Base-by-base conservation (phyloP, 305 asterid species). In the Coffea humblotiana region DNA sequence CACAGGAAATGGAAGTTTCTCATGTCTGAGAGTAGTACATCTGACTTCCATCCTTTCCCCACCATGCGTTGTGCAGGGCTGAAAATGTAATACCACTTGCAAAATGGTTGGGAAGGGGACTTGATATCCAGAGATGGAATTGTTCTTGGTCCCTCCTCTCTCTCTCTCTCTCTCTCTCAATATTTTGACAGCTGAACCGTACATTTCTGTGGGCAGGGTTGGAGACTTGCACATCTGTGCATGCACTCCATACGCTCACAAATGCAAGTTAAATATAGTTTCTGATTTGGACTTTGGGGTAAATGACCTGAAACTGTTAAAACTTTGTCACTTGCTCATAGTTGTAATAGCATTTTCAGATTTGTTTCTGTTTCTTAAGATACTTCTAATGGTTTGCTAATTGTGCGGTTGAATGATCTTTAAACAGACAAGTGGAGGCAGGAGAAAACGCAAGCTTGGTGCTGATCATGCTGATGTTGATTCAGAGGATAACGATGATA, bases 371-470 rank as follows among this genome's bases (percentile, higher is more conserved):
- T 52, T 29, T 52, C 16, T 1, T 25, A 6, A 72, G 43, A 49
- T 72, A 19, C 1, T 49, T 63, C 25, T 13, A 56, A 43, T 18
- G 51, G 72, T 45, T 74, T 35, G 45, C 66, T 80, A 35, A 80
- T 18, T 25, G 77, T 49, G 48, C 7, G 35, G 66, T 64, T 58
- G 75, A 47, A 45, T 51, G 48, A 48, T 70, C 25, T 77, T 89
- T 79, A 87, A 80, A 67, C 93, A 95, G 99, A 90, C 97, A 19
- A 91, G 84, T 80, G 84, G 92, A 76, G 87, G 91, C 79, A 89
- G 92, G 91, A 95, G 91, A 88, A 91, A 95, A 47, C 93, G 93
- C 78, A 93, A 91, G 88, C 82, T 71, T 71, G 97, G 89, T 84
- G 78, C 88, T 70, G 97, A 89, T 78, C 81, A 89, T 49, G 21